A percentile compares a stretch with the other conserved stretches of the same genome.
Evolutionary conservation across 1,284 basidiomycete species (phyloP).

Genomic region (Flammula alnicola): DNA sequence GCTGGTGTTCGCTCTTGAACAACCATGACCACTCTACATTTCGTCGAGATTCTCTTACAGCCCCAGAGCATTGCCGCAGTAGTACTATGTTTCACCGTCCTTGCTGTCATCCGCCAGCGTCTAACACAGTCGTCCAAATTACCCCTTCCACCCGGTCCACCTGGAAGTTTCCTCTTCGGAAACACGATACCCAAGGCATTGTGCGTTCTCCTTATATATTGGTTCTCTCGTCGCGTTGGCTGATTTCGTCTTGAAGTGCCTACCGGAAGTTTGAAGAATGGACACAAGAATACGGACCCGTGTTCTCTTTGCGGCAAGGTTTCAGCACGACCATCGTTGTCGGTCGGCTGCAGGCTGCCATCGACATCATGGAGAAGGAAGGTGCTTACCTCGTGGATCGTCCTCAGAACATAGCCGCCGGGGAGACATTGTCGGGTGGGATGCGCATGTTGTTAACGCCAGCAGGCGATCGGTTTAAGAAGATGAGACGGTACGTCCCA

Average conservation of each 20-base stretch:
- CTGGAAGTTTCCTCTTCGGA: slow-evolving; percentile 40
- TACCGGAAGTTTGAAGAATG: slow-evolving; percentile 52
- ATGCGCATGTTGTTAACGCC: slow-evolving; percentile 49
- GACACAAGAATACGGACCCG: slow-evolving; percentile 49
- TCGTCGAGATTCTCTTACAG: slow-evolving; percentile 22
- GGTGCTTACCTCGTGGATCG: slow-evolving; percentile 52
- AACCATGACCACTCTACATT: neutral
- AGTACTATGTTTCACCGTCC: slow-evolving; percentile 30
- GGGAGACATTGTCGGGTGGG: slow-evolving; percentile 52
- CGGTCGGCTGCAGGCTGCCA: slow-evolving; percentile 50
- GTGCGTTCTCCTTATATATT: slow-evolving; percentile 28
- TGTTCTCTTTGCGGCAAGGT: slow-evolving; percentile 48
- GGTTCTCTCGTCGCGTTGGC: neutral
- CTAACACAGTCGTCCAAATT: slow-evolving; percentile 22
- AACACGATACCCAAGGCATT: slow-evolving; percentile 40
- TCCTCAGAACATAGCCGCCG: slow-evolving; percentile 51
- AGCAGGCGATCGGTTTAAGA: slow-evolving; percentile 49
- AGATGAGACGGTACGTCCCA: slow-evolving; percentile 47
- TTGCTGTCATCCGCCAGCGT: slow-evolving; percentile 31
- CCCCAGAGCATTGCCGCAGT: slow-evolving; percentile 33
- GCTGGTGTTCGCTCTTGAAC: neutral
- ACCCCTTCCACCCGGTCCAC: slow-evolving; percentile 42
- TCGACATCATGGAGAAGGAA: slow-evolving; percentile 60
- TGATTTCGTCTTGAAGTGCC: slow-evolving; percentile 30
- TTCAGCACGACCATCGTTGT: slow-evolving; percentile 42